Conservation (phyloP, 805 yeast species). For the Ogataea naganishii region DNA sequence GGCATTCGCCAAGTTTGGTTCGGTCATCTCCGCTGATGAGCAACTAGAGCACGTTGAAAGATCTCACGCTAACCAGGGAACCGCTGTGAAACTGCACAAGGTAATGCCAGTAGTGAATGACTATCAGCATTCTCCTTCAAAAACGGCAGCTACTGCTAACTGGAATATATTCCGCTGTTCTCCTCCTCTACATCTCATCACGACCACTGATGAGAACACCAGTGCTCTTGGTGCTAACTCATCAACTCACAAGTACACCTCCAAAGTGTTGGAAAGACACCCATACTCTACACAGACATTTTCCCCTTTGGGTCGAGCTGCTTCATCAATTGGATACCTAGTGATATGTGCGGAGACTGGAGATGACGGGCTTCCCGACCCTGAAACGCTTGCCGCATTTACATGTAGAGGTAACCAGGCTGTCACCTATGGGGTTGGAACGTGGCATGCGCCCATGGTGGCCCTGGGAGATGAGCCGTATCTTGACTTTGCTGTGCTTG, state of each 20-base stretch:
- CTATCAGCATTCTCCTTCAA: slow-evolving; percentile 38
- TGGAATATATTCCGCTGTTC: slow-evolving; percentile 81
- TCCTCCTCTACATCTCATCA: slow-evolving; percentile 58
- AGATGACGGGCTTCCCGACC: slow-evolving; percentile 48
- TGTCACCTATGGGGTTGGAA: slow-evolving; percentile 75
- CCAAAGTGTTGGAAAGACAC: slow-evolving; percentile 81
- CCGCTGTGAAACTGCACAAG: slow-evolving; percentile 69
- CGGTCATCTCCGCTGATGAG: slow-evolving; percentile 69
- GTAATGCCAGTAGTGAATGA: slow-evolving; percentile 61
- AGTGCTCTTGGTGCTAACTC: too few relatives aligned
- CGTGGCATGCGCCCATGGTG: slow-evolving; percentile 98
- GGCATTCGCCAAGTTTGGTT: slow-evolving; percentile 61
- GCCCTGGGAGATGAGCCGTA: slow-evolving; percentile 46
- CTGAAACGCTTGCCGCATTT: slow-evolving; percentile 55
- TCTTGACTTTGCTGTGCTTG: slow-evolving; percentile 81
- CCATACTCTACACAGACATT: slow-evolving; percentile 86
- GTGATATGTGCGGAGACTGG: slow-evolving; percentile 68
- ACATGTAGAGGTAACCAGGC: slow-evolving; percentile 77
- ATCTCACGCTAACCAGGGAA: slow-evolving; percentile 81
- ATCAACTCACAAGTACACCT: slow-evolving; percentile 29
- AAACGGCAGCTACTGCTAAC: slow-evolving; percentile 46
- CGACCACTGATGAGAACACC: slow-evolving; percentile 4
- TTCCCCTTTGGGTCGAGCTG: slow-evolving; percentile 72
- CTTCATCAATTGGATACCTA: slow-evolving; percentile 45
- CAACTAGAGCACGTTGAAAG: slow-evolving; percentile 42